Base-by-base conservation (phyloP, 192 early-diverging fungal genomes). In the Helicostylum pulchrum region DNA sequence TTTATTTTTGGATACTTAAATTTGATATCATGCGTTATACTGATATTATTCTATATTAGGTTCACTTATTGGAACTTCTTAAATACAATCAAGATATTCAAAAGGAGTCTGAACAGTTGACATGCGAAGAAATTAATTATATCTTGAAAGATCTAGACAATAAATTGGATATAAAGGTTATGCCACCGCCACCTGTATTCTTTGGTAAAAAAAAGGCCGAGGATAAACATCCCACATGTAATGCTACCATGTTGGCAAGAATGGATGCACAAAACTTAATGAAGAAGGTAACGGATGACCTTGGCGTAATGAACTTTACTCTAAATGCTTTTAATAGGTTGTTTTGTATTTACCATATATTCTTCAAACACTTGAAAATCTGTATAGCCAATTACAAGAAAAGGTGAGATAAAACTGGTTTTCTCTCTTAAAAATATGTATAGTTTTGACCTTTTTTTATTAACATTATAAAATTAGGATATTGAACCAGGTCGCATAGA, bases 151-250 rank as follows among this genome's bases (percentile, higher is more conserved):
- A 85, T 54, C 61, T 85, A 1, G 55, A 66, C 45, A 52, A 70
- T 8, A 85, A 85, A 57, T 51, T 83, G 11, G 72, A 72, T 14
- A 71, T 67, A 31, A 85, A 83, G 49, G 44, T 83, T 34, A 60
- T 67, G 0, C 55, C 73, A 2, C 65, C 74, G 4, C 36, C 36
- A 12, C 31, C 48, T 7, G 26, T 42, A 30, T 32, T 26, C 19
- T 73, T 71, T 15, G 59, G 61, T 51, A 73, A 69, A 8, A 83
- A 80, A 51, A 71, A 70, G 30, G 31, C 46, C 34, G 45, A 45
- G 20, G 61, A 61, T 8, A 51, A 62, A 48, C 20, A 23, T 30
- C 20, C 50, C 42, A 21, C 34, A 4, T 47, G 19, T 8, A 72
- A 74, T 50, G 67, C 74, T 46, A 42, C 56, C 0, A 47, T 78